Evolutionary conservation across 1,284 basidiomycete species (phyloP), one percentile per base, ranked within the genome.

Genomic region (Cutaneotrichosporon dermatis): DNA sequence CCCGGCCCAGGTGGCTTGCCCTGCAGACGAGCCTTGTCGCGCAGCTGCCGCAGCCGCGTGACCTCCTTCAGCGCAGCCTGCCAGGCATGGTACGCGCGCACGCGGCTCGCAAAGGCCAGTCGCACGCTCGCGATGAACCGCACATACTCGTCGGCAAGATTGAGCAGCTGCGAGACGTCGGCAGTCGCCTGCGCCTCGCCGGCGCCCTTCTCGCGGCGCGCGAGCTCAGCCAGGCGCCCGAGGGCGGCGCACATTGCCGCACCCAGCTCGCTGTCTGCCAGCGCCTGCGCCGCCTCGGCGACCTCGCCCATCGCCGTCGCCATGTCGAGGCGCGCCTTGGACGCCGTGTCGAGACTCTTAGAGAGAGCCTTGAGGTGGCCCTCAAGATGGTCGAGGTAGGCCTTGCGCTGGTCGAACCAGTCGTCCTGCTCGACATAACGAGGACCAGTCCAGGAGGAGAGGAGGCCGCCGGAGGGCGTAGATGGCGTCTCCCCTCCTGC

Each of bases 351-450:
- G 45, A 99, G 88, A 0, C 90, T 84, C 76, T 89, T 93, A 57
- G 91, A 88, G 5, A 98, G 81, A 2, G 86, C 84, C 49, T 89
- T 88, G 35, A 99, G 82, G 68, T 96, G 92, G 0, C 85, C 84
- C 77, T 99, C 96, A 10, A 99, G 83, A 53, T 86, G 86, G 68
- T 97, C 93, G 16, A 99, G 82, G 72, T 92, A 93, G 0, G 81
- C 76, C 61, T 88, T 90, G 73, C 94, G 88, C 64, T 85, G 84
- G 69, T 96, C 91, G 69, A 98, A 99, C 92, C 93, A 99, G 85
- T 97, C 93, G 71, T 99, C 95, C 12, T 86, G 89, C 78, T 99
- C 95, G 66, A 90, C 83, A 75, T 95, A 99, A 57, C 88, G 85
- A 7, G 89, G 86, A 1, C 91, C 92, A 8, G 88, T 71, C 89